Percentiles rank a stretch among this genome's conserved stretches.
phyloP scores from a whole-genome alignment of 2,329 filamentous ascomycete genomes.

The Venturia aucupariae region DNA sequence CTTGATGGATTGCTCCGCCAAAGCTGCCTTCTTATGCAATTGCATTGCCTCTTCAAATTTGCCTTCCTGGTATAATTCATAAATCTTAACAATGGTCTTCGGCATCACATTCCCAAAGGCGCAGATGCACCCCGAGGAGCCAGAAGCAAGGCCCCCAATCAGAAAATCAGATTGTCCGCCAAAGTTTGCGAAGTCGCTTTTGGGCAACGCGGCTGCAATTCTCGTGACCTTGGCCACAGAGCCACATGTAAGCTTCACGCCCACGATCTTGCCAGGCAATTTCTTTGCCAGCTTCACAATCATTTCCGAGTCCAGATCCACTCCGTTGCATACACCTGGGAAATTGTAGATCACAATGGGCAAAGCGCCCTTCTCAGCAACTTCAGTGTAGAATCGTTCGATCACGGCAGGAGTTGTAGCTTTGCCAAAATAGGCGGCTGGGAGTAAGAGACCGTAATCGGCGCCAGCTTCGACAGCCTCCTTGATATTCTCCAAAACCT shows the following conservation, averaged over 20 bases:
- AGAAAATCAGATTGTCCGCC: constrained; percentile 68
- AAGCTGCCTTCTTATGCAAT: constrained; percentile 52
- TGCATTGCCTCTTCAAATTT: constrained; percentile 49
- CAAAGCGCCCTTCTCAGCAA: constrained; percentile 50
- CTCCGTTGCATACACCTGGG: constrained; percentile 55
- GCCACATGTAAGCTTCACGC: constrained; percentile 65
- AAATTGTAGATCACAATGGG: constrained; percentile 67
- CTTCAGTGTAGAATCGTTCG: constrained; percentile 31
- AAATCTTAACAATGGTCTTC: constrained; percentile 48
- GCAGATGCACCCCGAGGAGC: constrained; percentile 46
- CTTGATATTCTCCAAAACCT: constrained; percentile 34
- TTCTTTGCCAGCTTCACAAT: constrained; percentile 46
- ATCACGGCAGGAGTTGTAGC: constrained; percentile 34
- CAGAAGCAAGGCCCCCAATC: constrained; percentile 44
- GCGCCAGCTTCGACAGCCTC: constrained; percentile 35
- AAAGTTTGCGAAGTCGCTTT: constrained; percentile 55
- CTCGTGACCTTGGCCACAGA: constrained; percentile 63
- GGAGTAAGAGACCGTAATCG: constrained; percentile 35
- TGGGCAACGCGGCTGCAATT: constrained; percentile 42
- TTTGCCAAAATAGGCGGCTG: constrained; percentile 37
- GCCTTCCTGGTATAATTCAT: constrained; percentile 51
- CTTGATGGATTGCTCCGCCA: constrained; percentile 59
- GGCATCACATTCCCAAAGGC: constrained; percentile 51
- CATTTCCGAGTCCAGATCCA: constrained; percentile 59
- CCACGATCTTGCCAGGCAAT: constrained; percentile 38